A percentile compares a stretch with the other conserved stretches of the same genome.
These are phyloP conservation scores for Nadsonia starkeyi-henricii DNA, from an alignment of 1,139 yeast species.

Conservation along the genomic window DNA sequence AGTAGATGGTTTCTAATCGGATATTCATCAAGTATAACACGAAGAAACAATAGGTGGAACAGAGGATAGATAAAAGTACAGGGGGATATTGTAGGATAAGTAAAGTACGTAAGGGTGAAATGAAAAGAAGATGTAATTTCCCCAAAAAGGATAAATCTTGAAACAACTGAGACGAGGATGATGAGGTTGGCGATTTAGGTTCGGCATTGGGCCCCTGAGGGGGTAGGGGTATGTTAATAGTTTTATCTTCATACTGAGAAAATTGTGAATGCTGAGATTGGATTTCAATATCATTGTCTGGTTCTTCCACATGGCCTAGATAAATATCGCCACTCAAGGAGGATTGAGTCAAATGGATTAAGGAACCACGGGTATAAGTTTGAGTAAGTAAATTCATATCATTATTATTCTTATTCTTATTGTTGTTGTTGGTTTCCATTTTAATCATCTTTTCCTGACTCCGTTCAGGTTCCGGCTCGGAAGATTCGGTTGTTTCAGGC, in stretches of 20 bases:
- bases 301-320: background rate
- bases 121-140: conserved; percentile 6
- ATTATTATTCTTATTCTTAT: too few species aligned
- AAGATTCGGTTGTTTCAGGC: background rate
- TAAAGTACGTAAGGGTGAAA: conserved; percentile 23
- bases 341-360: background rate
- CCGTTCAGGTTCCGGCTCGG: background rate
- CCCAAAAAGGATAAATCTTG: conserved; percentile 1
- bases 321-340: background rate
- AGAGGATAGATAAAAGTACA: conserved; percentile 47
- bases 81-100: conserved; percentile 44
- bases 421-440: background rate
- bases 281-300: background rate
- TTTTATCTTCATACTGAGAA: too few species aligned
- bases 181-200: background rate
- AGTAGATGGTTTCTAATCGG: conserved; percentile 52
- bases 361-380: background rate
- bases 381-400: background rate
- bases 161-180: background rate
- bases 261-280: background rate
- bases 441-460: background rate
- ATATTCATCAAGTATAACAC: conserved; percentile 61
- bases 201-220: background rate
- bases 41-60: conserved; percentile 56
- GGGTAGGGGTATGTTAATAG: too few species aligned